A percentile compares a stretch with the other conserved stretches of the same genome.
phyloP scores from a whole-genome alignment of 768 basidiomycete genomes.

The Clitopilus hobsonii region DNA sequence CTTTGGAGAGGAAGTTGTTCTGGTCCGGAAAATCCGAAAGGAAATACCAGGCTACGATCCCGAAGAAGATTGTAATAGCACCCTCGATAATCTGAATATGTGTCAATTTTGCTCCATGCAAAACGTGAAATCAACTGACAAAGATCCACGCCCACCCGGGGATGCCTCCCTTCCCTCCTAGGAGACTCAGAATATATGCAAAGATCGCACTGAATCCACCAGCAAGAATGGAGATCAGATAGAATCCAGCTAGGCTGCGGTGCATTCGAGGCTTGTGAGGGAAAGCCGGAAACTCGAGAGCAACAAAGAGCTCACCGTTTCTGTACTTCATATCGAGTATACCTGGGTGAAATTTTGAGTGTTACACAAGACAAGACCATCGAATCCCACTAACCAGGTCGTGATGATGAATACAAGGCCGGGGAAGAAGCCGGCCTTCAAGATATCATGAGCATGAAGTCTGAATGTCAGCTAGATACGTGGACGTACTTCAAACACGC shows the following conservation, averaged over 20 bases:
- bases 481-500: constrained; percentile 34
- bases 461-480: background rate
- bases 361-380: background rate
- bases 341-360: constrained; percentile 26
- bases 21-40: constrained; percentile 45
- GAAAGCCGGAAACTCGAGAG: background rate
- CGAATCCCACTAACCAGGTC: constrained; percentile 32
- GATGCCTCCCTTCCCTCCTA: constrained; percentile 35
- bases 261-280: background rate
- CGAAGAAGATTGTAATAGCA: constrained; percentile 38
- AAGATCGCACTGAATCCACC: constrained; percentile 47
- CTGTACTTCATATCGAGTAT: constrained; percentile 47
- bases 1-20: constrained; percentile 37
- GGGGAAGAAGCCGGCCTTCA: constrained; percentile 46
- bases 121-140: constrained; percentile 22
- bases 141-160: constrained; percentile 53
- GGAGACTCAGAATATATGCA: constrained; percentile 36
- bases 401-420: constrained; percentile 44
- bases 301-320: constrained; percentile 28
- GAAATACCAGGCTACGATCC: constrained; percentile 38
- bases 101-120: background rate
- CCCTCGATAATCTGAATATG: constrained; percentile 42
- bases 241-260: constrained; percentile 42
- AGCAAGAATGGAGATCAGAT: constrained; percentile 35
- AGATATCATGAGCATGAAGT: background rate